phyloP scores from a whole-genome alignment of 805 yeast species.

The Candida qinlingensis region DNA sequence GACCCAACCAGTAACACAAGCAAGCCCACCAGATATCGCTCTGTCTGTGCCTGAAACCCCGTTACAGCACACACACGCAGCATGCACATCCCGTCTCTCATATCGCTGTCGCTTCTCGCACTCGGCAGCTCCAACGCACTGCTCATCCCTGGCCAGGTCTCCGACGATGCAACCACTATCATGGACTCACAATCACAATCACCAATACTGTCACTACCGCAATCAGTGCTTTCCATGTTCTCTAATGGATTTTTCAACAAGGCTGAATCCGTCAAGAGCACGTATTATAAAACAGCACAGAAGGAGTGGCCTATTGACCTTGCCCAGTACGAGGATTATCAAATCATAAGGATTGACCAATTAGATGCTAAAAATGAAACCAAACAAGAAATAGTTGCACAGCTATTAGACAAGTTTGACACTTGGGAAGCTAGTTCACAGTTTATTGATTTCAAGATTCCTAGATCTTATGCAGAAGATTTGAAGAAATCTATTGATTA shows the following conservation, averaged over 20 bases:
- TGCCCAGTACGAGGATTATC: slow-evolving; percentile 16
- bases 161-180: background rate
- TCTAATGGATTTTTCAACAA: background rate
- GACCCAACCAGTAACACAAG: too few species aligned
- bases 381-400: background rate
- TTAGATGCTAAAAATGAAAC: background rate
- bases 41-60: too few species aligned
- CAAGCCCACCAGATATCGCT: too few species aligned
- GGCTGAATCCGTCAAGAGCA: background rate
- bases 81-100: background rate
- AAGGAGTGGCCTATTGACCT: slow-evolving; percentile 19
- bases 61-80: too few species aligned
- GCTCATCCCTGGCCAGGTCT: background rate
- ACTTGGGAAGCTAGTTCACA: slow-evolving; percentile 46
- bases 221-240: background rate
- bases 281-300: background rate
- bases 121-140: background rate
- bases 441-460: slow-evolving; percentile 41
- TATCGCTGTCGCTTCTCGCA: background rate
- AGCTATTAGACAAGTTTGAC: slow-evolving; percentile 15
- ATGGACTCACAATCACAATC: background rate
- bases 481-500: background rate
- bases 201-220: background rate
- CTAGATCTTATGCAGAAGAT: slow-evolving; percentile 8
- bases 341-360: slow-evolving; percentile 14